Conservation (phyloP, 2,329 filamentous ascomycete species). For the Scytalidium sp. region DNA sequence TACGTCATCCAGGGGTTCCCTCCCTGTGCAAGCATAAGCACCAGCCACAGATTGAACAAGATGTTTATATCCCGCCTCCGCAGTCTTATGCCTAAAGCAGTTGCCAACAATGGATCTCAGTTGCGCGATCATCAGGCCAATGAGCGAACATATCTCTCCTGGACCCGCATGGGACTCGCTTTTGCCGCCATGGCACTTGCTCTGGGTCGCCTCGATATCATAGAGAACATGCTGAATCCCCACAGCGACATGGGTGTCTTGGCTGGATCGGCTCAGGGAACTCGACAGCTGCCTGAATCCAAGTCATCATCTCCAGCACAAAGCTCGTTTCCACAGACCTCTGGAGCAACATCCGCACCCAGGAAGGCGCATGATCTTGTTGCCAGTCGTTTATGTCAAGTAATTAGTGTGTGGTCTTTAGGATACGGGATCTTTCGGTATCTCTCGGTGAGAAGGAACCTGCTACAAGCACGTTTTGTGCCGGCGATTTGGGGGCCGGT, state of each 20-base stretch:
- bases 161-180: conserved; percentile 48
- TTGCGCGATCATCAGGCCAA: conserved; percentile 48
- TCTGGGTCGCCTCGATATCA: conserved; percentile 42
- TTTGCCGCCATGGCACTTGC: conserved; percentile 50
- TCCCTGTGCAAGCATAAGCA: too few relatives aligned
- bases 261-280: conserved; percentile 10
- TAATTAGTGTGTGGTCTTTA: background rate
- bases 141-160: conserved; percentile 50
- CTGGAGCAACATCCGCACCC: background rate
- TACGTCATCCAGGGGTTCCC: too few relatives aligned
- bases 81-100: background rate
- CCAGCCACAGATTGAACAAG: too few relatives aligned
- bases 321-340: too few relatives aligned
- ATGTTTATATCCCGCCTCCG: background rate
- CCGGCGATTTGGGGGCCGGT: background rate
- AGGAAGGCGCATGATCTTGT: background rate
- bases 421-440: background rate
- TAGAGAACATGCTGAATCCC: conserved; percentile 32
- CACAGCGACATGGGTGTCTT: conserved; percentile 17
- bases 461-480: background rate
- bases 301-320: too few relatives aligned
- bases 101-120: conserved; percentile 42
- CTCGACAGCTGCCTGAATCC: too few relatives aligned
- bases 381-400: background rate
- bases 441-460: background rate